Percentiles rank a stretch among this genome's conserved stretches.
phyloP scores from a whole-genome alignment of 768 basidiomycete species.

The Strobilomyces dryophilus region DNA sequence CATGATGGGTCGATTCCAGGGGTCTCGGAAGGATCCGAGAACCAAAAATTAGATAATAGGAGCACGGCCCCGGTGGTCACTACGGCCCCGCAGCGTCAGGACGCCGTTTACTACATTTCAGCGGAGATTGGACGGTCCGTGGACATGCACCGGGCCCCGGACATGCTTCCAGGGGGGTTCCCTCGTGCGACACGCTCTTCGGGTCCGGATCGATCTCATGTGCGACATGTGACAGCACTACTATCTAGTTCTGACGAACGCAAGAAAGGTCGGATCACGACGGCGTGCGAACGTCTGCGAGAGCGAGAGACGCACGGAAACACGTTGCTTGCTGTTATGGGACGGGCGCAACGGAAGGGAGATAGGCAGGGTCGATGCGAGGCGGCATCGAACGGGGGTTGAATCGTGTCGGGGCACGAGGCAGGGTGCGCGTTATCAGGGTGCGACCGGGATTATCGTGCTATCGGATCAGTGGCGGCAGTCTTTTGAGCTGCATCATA shows the following conservation, averaged over 20 bases:
- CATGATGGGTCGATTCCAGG: slow-evolving; percentile 42
- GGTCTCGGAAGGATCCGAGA: slow-evolving; percentile 3
- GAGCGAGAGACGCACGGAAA: neutral
- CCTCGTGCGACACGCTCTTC: neutral
- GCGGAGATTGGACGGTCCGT: neutral
- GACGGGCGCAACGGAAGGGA: neutral
- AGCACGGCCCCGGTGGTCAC: too few relatives aligned
- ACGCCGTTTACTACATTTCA: neutral
- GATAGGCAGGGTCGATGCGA: neutral
- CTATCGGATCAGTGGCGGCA: neutral
- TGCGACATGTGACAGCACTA: neutral
- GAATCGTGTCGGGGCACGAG: neutral
- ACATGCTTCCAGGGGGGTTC: too few relatives aligned
- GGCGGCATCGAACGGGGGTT: neutral
- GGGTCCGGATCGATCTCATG: neutral
- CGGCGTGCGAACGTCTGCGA: too few relatives aligned
- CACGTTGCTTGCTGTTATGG: neutral
- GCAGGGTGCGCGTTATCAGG: neutral
- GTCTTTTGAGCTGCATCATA: too few relatives aligned
- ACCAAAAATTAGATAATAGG: too few relatives aligned
- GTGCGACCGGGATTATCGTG: neutral
- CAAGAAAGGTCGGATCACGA: too few relatives aligned
- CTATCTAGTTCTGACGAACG: neutral
- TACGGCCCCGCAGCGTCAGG: too few relatives aligned
- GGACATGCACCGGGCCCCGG: neutral